These are phyloP conservation scores for Cyberlindnera suaveolens DNA, from an alignment of 805 yeast genomes.

Conservation along the genomic window DNA sequence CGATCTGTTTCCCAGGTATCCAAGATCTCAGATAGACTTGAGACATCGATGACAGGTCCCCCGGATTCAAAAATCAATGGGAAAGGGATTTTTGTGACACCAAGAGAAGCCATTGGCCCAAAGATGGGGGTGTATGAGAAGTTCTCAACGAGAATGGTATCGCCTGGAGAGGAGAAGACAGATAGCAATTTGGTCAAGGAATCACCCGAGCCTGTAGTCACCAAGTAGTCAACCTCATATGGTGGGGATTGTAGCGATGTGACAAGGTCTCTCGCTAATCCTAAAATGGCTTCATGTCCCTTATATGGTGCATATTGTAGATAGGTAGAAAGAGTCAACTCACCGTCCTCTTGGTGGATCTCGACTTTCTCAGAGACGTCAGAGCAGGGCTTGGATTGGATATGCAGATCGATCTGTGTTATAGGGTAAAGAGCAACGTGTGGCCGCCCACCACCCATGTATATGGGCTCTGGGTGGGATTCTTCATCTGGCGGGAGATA, in stretches of 20 bases:
- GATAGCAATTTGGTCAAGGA: constrained; percentile 45
- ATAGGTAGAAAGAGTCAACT: constrained; percentile 2
- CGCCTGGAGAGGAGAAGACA: constrained; percentile 44
- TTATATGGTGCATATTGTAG: constrained; percentile 5
- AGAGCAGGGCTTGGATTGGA: constrained; percentile 5
- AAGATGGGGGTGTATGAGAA: constrained; percentile 59
- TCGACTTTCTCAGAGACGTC: neutral
- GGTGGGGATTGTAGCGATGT: constrained; percentile 35
- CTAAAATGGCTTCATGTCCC: constrained; percentile 64
- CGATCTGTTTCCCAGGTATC: constrained; percentile 33
- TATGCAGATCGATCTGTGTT: constrained; percentile 7
- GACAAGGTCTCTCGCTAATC: constrained; percentile 47
- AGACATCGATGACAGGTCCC: constrained; percentile 34
- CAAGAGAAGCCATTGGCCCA: constrained; percentile 27
- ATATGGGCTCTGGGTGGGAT: constrained; percentile 6
- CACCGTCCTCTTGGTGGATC: neutral
- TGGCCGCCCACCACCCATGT: constrained; percentile 10
- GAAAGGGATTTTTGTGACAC: constrained; percentile 36
- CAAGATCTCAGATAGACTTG: constrained; percentile 42
- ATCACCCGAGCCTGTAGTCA: constrained; percentile 50
- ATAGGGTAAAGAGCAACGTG: constrained; percentile 5
- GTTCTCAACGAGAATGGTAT: constrained; percentile 55
- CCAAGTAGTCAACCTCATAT: constrained; percentile 22
- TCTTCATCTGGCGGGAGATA: constrained; percentile 7
- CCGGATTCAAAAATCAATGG: constrained; percentile 27